Conservation (phyloP, 352 stramenopile genomes). For the Phytophthora cactorum region DNA sequence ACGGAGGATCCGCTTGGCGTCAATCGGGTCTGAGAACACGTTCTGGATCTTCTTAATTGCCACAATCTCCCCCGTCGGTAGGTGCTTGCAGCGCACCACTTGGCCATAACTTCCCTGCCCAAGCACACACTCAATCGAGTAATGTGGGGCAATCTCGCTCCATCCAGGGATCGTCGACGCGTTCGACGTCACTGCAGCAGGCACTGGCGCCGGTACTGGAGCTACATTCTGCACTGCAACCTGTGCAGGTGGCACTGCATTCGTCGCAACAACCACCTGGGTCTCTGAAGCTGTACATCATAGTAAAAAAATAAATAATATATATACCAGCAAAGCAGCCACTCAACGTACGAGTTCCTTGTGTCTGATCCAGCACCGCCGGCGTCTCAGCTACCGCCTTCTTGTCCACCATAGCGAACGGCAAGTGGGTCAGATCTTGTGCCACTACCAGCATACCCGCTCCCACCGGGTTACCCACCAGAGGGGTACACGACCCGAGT, state of each 20-base stretch:
- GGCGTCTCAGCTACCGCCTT: slow-evolving; percentile 59
- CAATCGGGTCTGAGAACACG: slow-evolving; percentile 88
- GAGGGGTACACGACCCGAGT: slow-evolving; percentile 70
- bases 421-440: slow-evolving; percentile 66
- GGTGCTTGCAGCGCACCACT: slow-evolving; percentile 87
- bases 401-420: slow-evolving; percentile 49
- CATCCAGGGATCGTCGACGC: slow-evolving; percentile 80
- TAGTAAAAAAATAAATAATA: slow-evolving; percentile 5
- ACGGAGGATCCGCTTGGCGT: slow-evolving; percentile 87
- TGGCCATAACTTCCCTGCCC: slow-evolving; percentile 88
- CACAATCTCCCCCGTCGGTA: slow-evolving; percentile 88
- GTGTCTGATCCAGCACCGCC: slow-evolving; percentile 53
- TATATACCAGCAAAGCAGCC: not conserved
- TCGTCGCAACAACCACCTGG: slow-evolving; percentile 3
- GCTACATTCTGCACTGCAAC: slow-evolving; percentile 24
- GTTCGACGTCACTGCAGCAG: slow-evolving; percentile 50
- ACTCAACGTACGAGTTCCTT: slow-evolving; percentile 52
- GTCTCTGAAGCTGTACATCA: slow-evolving; percentile 33
- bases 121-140: slow-evolving; percentile 87
- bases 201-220: slow-evolving; percentile 15
- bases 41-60: slow-evolving; percentile 92
- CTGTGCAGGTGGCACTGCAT: slow-evolving; percentile 19
- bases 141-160: slow-evolving; percentile 82
- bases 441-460: slow-evolving; percentile 84
- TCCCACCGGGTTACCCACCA: slow-evolving; percentile 78